Percentiles rank a stretch among this genome's conserved stretches.
phyloP scores from a whole-genome alignment of 208 protist species.

The Trypanosoma brucei region DNA sequence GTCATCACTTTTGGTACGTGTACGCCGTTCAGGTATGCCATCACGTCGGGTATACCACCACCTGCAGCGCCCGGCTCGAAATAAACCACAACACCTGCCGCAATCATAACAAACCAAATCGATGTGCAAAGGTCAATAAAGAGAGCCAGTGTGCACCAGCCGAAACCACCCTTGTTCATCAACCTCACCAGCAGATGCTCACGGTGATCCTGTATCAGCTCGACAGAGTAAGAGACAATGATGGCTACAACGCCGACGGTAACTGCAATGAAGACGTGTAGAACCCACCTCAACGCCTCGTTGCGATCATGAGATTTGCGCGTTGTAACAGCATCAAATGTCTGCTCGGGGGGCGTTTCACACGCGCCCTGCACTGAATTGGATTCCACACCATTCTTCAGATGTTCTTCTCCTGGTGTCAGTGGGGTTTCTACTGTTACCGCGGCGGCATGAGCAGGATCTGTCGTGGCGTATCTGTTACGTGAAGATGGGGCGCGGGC shows the following conservation, averaged over 20 bases:
- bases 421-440: not conserved
- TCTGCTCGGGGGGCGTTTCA: too few relatives aligned
- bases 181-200: conserved; percentile 30
- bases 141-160: conserved; percentile 35
- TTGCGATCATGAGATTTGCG: conserved; percentile 54
- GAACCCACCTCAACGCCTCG: conserved; percentile 64
- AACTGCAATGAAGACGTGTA: conserved; percentile 82
- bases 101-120: conserved; percentile 41
- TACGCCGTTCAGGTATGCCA: conserved; percentile 92
- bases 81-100: conserved; percentile 69
- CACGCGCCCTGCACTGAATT: too few relatives aligned
- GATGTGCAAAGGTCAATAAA: conserved; percentile 48
- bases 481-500: not conserved
- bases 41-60: conserved; percentile 88
- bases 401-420: too few relatives aligned
- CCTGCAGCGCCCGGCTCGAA: conserved; percentile 81
- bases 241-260: conserved; percentile 72
- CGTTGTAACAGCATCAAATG: conserved; percentile 15
- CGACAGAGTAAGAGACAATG: conserved; percentile 63
- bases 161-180: conserved; percentile 26
- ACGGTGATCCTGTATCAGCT: conserved; percentile 57
- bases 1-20: conserved; percentile 87
- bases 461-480: not conserved
- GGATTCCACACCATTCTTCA: too few relatives aligned
- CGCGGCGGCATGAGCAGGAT: too few relatives aligned